Conservation (phyloP, 768 basidiomycete species). For the Phlegmacium glaucopus region DNA sequence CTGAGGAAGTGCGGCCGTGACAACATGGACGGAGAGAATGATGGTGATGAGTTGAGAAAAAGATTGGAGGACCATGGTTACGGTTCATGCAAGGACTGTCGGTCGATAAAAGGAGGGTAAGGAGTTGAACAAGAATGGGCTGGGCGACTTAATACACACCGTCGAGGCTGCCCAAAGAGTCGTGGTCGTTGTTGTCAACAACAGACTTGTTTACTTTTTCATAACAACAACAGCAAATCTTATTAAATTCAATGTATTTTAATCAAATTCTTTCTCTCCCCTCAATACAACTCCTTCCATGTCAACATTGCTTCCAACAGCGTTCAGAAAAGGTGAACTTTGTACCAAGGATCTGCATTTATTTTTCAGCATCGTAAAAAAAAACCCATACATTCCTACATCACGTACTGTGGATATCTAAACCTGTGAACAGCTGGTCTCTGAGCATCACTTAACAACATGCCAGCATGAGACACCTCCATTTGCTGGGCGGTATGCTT, state of each 20-base stretch:
- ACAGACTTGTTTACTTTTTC: constrained; percentile 12
- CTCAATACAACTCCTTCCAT: constrained; percentile 31
- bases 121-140: constrained; percentile 4
- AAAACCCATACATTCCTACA: background rate
- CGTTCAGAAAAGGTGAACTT: constrained; percentile 55
- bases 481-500: constrained; percentile 50
- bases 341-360: constrained; percentile 50
- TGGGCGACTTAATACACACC: constrained; percentile 4
- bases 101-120: constrained; percentile 11
- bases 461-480: constrained; percentile 38
- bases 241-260: background rate
- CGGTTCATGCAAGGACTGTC: constrained; percentile 11
- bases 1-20: constrained; percentile 32
- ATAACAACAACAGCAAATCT: background rate
- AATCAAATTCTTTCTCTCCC: constrained; percentile 17
- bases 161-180: constrained; percentile 6
- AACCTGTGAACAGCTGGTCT: constrained; percentile 55
- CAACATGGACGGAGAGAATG: constrained; percentile 26
- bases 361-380: constrained; percentile 8
- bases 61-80: constrained; percentile 18
- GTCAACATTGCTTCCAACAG: constrained; percentile 49
- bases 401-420: constrained; percentile 73
- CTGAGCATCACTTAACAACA: constrained; percentile 41
- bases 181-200: constrained; percentile 13
- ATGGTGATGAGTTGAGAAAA: constrained; percentile 17